Evolutionary conservation across 2,329 filamentous ascomycete genomes (phyloP), one percentile per base, ranked within the genome.

Genomic region (Cladosporium sp.): DNA sequence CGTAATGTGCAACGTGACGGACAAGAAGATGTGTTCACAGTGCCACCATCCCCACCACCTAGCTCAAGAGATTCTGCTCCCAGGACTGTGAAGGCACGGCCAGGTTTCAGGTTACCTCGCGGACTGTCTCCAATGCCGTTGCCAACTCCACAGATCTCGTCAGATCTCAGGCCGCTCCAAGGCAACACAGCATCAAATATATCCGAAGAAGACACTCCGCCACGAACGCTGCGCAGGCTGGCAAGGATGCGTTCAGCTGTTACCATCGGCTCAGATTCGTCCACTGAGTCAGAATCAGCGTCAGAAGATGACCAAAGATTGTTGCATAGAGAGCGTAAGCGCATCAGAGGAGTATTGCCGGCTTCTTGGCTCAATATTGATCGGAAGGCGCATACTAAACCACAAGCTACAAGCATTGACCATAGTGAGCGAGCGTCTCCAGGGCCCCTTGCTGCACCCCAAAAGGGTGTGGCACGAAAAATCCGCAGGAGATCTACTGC

Each of bases 321-420:
- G 12, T 64, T 82, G 14, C 70, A 70, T 52, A 69, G 74, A 37
- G 78, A 79, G 49, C 72, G 75, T 11, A 80, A 75, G 63, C 78
- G 77, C 44, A 83, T 83, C 57, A 80, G 75, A 72, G 81, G 81
- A 14, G 82, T 83, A 8, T 71, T 84, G 21, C 82, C 82, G 29
- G 82, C 82, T 33, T 83, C 82, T 1, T 83, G 81, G 80, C 70
- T 84, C 60, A 81, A 78, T 60, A 77, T 83, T 31, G 81, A 83
- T 66, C 72, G 74, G n/a, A 75, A 79, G 46, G 67, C 71, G 18
- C 71, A 72, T 40, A 66, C 64, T 26, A 28, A 29, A 29, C 56
- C 29, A 10, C 31, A 37, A 2, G 29, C 18, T 28, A 14, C 21
- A 7, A 58, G 23, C 29, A 28, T 16, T 26, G 53, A 65, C 7